A percentile compares a stretch with the other conserved stretches of the same genome.
These are phyloP conservation scores for Cnidoscolus chayamansa DNA, from an alignment of 441 rosid genomes.

Conservation along the genomic window DNA sequence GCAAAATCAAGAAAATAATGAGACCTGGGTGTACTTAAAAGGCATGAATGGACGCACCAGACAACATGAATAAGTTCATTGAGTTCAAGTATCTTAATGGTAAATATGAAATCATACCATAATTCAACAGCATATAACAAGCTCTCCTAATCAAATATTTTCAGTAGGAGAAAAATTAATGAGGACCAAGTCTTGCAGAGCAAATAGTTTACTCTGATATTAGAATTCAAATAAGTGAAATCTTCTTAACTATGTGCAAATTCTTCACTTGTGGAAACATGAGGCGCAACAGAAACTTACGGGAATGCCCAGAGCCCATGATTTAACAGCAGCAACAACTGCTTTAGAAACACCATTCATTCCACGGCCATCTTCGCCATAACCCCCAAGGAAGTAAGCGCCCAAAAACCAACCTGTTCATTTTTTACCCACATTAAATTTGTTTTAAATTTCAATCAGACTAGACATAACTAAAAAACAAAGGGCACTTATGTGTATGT, in stretches of 20 bases:
- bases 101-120: neutral
- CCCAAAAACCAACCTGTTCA: slow-evolving; percentile 82
- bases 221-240: neutral
- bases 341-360: slow-evolving; percentile 73
- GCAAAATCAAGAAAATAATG: neutral
- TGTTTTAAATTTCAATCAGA: neutral
- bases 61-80: neutral
- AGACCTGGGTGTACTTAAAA: neutral
- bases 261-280: neutral
- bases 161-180: neutral
- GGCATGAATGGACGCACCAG: neutral
- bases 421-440: slow-evolving; percentile 17
- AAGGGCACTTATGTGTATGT: slow-evolving; percentile 2
- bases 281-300: slow-evolving; percentile 38
- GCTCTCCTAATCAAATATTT: slow-evolving; percentile 5
- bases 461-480: neutral
- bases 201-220: neutral
- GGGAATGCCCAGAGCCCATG: slow-evolving; percentile 80
- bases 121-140: neutral
- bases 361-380: slow-evolving; percentile 79
- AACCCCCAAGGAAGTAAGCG: slow-evolving; percentile 90
- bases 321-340: slow-evolving; percentile 66
- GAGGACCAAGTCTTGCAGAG: neutral
- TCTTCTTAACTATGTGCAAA: neutral
- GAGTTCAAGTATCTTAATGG: neutral